phyloP scores from a whole-genome alignment of 305 asterid genomes.

The Fraxinus paxiana region DNA sequence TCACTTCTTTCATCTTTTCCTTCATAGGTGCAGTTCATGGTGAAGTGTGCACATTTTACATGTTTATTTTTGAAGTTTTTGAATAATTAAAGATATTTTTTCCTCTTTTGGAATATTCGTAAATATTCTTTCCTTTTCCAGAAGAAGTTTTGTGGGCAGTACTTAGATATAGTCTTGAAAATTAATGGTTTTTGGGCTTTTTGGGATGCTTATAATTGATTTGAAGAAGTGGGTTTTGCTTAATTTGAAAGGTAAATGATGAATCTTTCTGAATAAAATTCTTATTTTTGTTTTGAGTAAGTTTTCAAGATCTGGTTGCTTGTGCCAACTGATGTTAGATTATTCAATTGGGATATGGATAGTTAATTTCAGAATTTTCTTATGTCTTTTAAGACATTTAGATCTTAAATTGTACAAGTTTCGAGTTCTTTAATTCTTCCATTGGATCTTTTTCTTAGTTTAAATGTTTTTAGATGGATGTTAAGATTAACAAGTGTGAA shows the following conservation, averaged over 20 bases:
- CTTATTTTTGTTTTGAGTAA: constrained; percentile 34
- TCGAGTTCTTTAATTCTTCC: constrained; percentile 22
- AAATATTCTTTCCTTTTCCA: neutral
- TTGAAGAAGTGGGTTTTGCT: constrained; percentile 17
- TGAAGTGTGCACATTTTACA: constrained; percentile 13
- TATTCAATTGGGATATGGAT: constrained; percentile 2
- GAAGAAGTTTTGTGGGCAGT: constrained; percentile 16
- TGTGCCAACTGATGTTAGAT: constrained; percentile 13
- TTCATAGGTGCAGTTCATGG: constrained; percentile 22
- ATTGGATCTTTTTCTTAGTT: constrained; percentile 2
- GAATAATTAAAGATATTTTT: constrained; percentile 4
- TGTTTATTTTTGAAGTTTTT: neutral
- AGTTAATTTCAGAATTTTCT: neutral
- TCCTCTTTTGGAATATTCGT: constrained; percentile 28
- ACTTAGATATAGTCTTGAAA: constrained; percentile 11
- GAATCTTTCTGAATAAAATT: constrained; percentile 27
- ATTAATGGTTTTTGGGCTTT: neutral
- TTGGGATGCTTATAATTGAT: constrained; percentile 2
- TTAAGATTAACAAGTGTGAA: constrained; percentile 11
- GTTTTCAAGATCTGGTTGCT: constrained; percentile 55
- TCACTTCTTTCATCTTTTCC: neutral
- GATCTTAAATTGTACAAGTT: constrained; percentile 40
- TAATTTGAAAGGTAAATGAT: constrained; percentile 25
- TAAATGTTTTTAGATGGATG: constrained; percentile 20
- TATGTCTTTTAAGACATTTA: constrained; percentile 18